These are phyloP conservation scores for Apodospora peruviana DNA, from an alignment of 495 filamentous ascomycete species.

Conservation along the genomic window DNA sequence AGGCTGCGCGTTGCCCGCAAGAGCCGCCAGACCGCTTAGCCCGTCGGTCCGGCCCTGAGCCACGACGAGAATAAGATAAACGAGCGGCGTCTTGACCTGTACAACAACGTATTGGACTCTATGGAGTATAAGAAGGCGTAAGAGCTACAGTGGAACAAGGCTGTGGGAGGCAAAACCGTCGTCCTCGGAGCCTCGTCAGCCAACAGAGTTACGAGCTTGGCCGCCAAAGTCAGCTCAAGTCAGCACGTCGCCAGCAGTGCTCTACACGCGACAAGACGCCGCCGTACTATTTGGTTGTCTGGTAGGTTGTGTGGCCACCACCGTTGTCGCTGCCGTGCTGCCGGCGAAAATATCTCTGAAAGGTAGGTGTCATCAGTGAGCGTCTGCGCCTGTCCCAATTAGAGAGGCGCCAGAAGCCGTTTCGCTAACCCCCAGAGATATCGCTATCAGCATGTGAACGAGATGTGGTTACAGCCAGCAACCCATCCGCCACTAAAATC, in stretches of 20 bases:
- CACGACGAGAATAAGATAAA: too few species aligned
- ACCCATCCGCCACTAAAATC: too few species aligned
- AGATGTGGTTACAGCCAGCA: too few species aligned
- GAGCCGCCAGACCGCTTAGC: background rate
- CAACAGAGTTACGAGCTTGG: background rate
- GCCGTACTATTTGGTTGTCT: background rate
- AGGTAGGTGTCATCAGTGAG: background rate
- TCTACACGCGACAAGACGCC: background rate
- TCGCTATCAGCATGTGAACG: background rate
- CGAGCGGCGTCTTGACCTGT: background rate
- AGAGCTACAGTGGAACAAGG: background rate
- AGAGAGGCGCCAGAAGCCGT: too few species aligned
- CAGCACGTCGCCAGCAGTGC: background rate
- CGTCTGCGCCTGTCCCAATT: background rate
- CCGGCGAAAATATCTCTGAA: background rate
- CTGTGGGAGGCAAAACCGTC: background rate
- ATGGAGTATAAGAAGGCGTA: too few species aligned
- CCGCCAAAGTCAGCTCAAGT: background rate
- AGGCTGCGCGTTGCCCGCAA: background rate
- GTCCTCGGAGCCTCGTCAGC: background rate
- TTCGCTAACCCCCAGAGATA: too few species aligned
- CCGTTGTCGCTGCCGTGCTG: background rate
- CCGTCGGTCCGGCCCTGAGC: background rate
- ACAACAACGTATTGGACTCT: too few species aligned
- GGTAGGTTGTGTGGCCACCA: background rate